Percentiles rank a stretch among this genome's conserved stretches.
These are phyloP conservation scores for Globisporangium camurandrum DNA, from an alignment of 352 stramenopile genomes.

Conservation along the genomic window DNA sequence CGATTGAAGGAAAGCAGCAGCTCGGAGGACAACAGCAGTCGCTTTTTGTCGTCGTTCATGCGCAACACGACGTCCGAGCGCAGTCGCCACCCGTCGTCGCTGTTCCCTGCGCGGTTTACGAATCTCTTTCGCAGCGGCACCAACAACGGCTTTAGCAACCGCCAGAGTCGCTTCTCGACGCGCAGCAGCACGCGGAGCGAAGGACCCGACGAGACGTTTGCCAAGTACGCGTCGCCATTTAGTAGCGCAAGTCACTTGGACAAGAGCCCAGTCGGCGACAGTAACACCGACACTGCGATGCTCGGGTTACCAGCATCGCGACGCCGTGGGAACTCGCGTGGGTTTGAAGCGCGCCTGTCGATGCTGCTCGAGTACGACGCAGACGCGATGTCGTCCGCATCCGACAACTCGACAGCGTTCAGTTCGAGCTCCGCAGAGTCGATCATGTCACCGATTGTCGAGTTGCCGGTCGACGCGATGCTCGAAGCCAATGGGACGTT, in stretches of 20 bases:
- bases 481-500: slow-evolving; percentile 35
- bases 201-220: slow-evolving; percentile 24
- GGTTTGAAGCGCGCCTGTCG: slow-evolving; percentile 38
- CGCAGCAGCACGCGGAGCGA: slow-evolving; percentile 28
- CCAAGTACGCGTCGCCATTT: slow-evolving; percentile 41
- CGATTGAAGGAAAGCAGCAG: slow-evolving; percentile 22
- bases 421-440: slow-evolving; percentile 24
- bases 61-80: slow-evolving; percentile 15
- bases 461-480: slow-evolving; percentile 35
- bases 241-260: slow-evolving; percentile 13
- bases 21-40: slow-evolving; percentile 41
- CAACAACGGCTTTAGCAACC: too few relatives aligned
- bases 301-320: slow-evolving; percentile 13
- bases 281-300: slow-evolving; percentile 15
- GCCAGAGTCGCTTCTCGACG: slow-evolving; percentile 26
- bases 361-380: slow-evolving; percentile 61
- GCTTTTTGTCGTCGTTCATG: slow-evolving; percentile 51
- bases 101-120: slow-evolving; percentile 42
- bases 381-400: slow-evolving; percentile 11
- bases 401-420: slow-evolving; percentile 31
- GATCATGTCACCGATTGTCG: slow-evolving; percentile 47
- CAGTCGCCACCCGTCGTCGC: slow-evolving; percentile 27
- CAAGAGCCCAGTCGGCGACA: neutral
- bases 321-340: slow-evolving; percentile 12
- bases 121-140: slow-evolving; percentile 63